Evolutionary conservation across 2,329 filamentous ascomycete species (phyloP).

Genomic region (Penicillium janthinellum): DNA sequence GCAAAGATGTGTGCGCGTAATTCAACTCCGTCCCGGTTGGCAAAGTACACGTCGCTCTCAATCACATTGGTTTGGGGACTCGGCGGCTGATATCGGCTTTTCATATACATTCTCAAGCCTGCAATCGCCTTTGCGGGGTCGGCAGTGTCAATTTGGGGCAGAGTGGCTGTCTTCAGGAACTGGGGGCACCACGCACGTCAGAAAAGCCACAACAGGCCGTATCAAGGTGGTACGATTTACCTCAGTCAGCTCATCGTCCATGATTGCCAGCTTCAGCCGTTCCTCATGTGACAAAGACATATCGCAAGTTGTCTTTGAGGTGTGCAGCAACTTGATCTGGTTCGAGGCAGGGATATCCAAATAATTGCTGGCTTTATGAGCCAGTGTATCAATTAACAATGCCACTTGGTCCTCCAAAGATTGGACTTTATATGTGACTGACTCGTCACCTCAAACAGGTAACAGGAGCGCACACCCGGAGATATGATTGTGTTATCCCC

Average conservation of each 20-base stretch:
- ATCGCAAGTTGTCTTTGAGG: neutral
- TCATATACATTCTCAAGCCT: neutral
- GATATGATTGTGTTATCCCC: too few species aligned
- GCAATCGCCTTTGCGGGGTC: neutral
- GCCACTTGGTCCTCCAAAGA: too few species aligned
- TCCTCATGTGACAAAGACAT: neutral
- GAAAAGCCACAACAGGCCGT: neutral
- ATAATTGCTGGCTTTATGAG: neutral
- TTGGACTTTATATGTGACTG: too few species aligned
- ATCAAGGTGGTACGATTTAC: neutral
- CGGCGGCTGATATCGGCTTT: neutral
- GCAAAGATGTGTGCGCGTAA: neutral
- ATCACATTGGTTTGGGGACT: neutral
- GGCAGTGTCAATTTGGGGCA: neutral
- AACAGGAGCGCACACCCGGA: too few species aligned
- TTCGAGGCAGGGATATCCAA: neutral
- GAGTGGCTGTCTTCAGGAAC: neutral
- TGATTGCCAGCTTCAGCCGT: neutral
- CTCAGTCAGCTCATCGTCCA: neutral
- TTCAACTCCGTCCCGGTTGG: neutral
- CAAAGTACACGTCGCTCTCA: neutral
- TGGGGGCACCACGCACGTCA: neutral
- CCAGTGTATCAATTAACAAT: too few species aligned
- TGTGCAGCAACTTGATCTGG: neutral
- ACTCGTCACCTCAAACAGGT: too few species aligned